Conservation (phyloP, 176 grass and related monocot species). For the Poa annua region DNA sequence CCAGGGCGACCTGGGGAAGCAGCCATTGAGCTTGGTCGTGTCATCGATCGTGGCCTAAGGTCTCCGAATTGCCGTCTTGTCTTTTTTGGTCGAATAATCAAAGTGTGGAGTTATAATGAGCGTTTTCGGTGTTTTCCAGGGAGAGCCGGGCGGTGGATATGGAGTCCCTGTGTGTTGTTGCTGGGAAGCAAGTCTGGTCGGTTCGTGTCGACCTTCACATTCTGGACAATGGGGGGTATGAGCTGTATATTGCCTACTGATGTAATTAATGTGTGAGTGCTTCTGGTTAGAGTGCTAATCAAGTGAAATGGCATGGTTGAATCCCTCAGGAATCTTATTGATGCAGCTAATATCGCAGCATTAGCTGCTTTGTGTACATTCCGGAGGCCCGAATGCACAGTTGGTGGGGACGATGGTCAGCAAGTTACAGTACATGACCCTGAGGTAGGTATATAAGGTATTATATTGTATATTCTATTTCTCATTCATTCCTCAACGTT, state of each 20-base stretch:
- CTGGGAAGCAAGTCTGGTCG: conserved; percentile 89
- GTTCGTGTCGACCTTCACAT: conserved; percentile 91
- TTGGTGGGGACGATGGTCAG: conserved; percentile 78
- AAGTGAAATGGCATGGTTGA: neutral
- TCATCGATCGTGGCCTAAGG: conserved; percentile 88
- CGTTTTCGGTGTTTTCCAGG: conserved; percentile 36
- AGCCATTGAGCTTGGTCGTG: conserved; percentile 81
- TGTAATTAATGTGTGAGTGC: conserved; percentile 2
- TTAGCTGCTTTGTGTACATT: conserved; percentile 84
- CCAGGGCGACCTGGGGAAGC: conserved; percentile 67
- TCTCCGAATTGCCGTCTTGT: conserved; percentile 5
- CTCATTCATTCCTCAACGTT: neutral
- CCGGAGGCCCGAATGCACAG: conserved; percentile 76
- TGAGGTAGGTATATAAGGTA: conserved; percentile 51
- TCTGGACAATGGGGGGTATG: conserved; percentile 94
- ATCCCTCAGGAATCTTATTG: conserved; percentile 77
- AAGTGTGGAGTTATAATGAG: neutral
- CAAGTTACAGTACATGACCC: conserved; percentile 83
- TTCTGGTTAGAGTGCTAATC: neutral
- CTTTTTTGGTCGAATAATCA: neutral
- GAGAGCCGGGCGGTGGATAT: conserved; percentile 91
- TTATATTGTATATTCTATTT: neutral
- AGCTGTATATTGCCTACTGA: neutral
- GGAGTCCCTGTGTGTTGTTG: conserved; percentile 89
- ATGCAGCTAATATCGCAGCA: conserved; percentile 89